phyloP scores from a whole-genome alignment of 2,329 filamentous ascomycete species.

The Cadophora sp. region DNA sequence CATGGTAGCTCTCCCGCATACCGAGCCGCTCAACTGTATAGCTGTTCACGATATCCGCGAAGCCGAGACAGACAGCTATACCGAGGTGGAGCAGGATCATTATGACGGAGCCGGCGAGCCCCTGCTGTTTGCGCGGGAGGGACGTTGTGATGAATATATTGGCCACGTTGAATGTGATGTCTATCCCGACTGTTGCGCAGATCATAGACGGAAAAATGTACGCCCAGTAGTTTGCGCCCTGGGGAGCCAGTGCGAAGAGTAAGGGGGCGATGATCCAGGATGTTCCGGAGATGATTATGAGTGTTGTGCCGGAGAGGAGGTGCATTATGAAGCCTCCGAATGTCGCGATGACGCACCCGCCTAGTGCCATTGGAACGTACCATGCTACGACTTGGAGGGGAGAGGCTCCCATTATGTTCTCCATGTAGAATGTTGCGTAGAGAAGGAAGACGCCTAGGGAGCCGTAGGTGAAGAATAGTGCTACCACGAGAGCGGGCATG shows the following conservation, averaged over 20 bases:
- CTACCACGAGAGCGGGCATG: slow-evolving; percentile 67
- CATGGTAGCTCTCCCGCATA: slow-evolving; percentile 62
- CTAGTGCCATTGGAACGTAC: slow-evolving; percentile 70
- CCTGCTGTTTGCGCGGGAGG: slow-evolving; percentile 70
- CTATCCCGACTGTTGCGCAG: slow-evolving; percentile 73
- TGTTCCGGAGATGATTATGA: slow-evolving; percentile 59
- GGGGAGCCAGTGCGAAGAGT: slow-evolving; percentile 60
- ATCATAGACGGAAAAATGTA: slow-evolving; percentile 76
- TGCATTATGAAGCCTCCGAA: slow-evolving; percentile 64
- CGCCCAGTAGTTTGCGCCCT: slow-evolving; percentile 61
- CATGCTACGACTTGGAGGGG: slow-evolving; percentile 65
- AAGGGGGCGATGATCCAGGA: slow-evolving; percentile 59
- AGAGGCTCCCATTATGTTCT: slow-evolving; percentile 57
- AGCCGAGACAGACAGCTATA: slow-evolving; percentile 73
- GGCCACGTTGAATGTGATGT: slow-evolving; percentile 76
- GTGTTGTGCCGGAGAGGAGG: slow-evolving; percentile 57
- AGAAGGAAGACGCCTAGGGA: slow-evolving; percentile 72
- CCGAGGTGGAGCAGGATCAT: slow-evolving; percentile 75
- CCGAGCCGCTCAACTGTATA: slow-evolving; percentile 48
- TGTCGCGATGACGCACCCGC: slow-evolving; percentile 71
- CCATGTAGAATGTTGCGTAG: slow-evolving; percentile 72
- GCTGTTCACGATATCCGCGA: slow-evolving; percentile 69
- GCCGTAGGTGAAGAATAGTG: slow-evolving; percentile 72
- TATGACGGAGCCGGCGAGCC: slow-evolving; percentile 73
- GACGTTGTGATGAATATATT: slow-evolving; percentile 81